Conservation (phyloP, 352 stramenopile species). For the Blastocystis sp. region DNA sequence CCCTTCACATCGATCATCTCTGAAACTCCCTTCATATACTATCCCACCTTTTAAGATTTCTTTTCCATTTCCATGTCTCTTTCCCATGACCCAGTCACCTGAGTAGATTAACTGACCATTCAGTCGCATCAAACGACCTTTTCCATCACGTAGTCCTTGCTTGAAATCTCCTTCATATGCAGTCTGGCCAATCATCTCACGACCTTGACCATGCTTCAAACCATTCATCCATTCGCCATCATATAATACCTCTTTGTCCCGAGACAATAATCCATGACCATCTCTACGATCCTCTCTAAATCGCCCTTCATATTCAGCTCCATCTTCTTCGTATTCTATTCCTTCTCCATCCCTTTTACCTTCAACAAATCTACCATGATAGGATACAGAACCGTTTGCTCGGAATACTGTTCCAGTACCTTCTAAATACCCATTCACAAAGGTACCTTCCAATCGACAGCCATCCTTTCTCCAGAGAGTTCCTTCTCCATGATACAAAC, state of each 20-base stretch:
- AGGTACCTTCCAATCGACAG: not conserved
- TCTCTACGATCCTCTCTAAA: not conserved
- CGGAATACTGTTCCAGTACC: not conserved
- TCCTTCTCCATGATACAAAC: slow-evolving; percentile 22
- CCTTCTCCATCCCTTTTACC: slow-evolving; percentile 18
- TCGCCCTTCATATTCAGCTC: not conserved
- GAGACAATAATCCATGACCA: slow-evolving; percentile 10
- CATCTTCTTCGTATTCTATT: slow-evolving; percentile 21
- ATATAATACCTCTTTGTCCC: not conserved
- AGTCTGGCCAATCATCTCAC: not conserved
- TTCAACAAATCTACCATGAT: not conserved
- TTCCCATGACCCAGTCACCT: slow-evolving; percentile 47
- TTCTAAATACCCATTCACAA: not conserved
- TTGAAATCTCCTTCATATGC: slow-evolving; percentile 40
- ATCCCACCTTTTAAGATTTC: slow-evolving; percentile 58
- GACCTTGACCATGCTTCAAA: slow-evolving; percentile 29
- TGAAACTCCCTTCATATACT: slow-evolving; percentile 37
- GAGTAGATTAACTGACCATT: slow-evolving; percentile 38
- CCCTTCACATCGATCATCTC: slow-evolving; percentile 44
- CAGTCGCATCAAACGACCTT: not conserved
- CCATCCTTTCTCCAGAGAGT: slow-evolving; percentile 4
- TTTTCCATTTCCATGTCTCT: slow-evolving; percentile 37
- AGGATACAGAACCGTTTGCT: not conserved
- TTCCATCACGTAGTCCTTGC: not conserved
- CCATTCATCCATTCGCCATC: slow-evolving; percentile 33